These are phyloP conservation scores for Benincasa hispida DNA, from an alignment of 306 rosid species.

Conservation along the genomic window DNA sequence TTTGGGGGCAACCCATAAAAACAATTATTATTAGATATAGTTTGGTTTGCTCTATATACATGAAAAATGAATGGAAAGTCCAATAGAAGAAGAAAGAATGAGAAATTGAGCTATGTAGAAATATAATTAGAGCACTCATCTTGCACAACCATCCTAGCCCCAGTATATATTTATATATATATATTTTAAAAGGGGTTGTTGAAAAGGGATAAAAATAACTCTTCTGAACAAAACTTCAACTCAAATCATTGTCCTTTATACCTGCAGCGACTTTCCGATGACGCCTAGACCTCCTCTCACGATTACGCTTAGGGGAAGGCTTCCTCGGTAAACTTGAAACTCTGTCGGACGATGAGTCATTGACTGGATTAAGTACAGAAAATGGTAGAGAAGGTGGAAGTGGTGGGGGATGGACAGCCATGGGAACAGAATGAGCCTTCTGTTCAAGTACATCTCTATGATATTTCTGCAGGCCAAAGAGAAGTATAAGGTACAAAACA, in stretches of 20 bases:
- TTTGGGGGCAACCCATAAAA: neutral
- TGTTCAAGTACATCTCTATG: slow-evolving; percentile 45
- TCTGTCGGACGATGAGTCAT: slow-evolving; percentile 14
- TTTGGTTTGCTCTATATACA: slow-evolving; percentile 1
- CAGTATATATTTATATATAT: neutral
- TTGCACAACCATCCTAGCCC: neutral
- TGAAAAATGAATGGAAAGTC: slow-evolving; percentile 3
- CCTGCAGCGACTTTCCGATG: slow-evolving; percentile 63
- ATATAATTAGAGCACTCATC: slow-evolving; percentile 8
- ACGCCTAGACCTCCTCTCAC: slow-evolving; percentile 55
- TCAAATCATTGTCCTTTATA: slow-evolving; percentile 22
- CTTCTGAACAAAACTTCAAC: slow-evolving; percentile 30
- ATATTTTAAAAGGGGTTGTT: neutral
- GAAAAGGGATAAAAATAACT: neutral
- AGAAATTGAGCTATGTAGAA: neutral
- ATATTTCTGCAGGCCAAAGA: slow-evolving; percentile 49
- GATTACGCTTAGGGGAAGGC: slow-evolving; percentile 39
- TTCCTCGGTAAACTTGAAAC: slow-evolving; percentile 24
- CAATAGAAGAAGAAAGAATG: slow-evolving; percentile 1
- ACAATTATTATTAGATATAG: neutral
- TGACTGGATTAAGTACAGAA: slow-evolving; percentile 7
- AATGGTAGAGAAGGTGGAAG: slow-evolving; percentile 14
- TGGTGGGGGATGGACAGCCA: slow-evolving; percentile 32
- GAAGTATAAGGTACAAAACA: neutral
- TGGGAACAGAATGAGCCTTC: slow-evolving; percentile 24